Evolutionary conservation across 1,284 basidiomycete genomes (phyloP).

Genomic region (Pseudozyma hubeiensis): DNA sequence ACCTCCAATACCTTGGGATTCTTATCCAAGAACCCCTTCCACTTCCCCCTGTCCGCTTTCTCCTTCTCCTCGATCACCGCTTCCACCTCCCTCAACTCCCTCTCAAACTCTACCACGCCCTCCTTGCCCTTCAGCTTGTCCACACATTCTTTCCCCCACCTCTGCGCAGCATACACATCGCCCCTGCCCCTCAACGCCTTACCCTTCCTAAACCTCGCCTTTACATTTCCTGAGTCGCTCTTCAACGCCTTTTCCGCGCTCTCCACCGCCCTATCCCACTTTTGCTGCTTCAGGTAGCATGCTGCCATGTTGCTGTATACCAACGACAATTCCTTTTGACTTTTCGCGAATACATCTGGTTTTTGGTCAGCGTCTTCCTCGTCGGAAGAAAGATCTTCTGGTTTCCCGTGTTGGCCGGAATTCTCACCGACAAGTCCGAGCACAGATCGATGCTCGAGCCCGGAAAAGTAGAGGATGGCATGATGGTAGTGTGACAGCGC

Average conservation of each 20-base stretch:
- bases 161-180: conserved; percentile 19
- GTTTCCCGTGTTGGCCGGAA: conserved; percentile 10
- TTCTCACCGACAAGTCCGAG: conserved; percentile 29
- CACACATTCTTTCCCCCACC: background rate
- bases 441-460: conserved; percentile 14
- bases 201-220: conserved; percentile 30
- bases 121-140: conserved; percentile 1
- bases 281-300: conserved; percentile 30
- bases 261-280: conserved; percentile 14
- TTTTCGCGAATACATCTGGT: background rate
- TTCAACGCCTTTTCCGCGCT: conserved; percentile 27
- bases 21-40: conserved; percentile 33
- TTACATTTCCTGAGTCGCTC: conserved; percentile 22
- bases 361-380: background rate
- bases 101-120: conserved; percentile 9
- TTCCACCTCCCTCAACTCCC: conserved; percentile 15
- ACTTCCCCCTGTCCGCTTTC: conserved; percentile 17
- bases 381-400: conserved; percentile 20
- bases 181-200: conserved; percentile 17
- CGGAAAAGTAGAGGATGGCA: conserved; percentile 27
- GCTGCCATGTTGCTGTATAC: conserved; percentile 40
- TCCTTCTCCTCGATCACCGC: conserved; percentile 23
- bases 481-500: conserved; percentile 28
- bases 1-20: conserved; percentile 7
- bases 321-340: conserved; percentile 17